phyloP scores from a whole-genome alignment of 2,329 filamentous ascomycete species.

The Colletotrichum sp. region DNA sequence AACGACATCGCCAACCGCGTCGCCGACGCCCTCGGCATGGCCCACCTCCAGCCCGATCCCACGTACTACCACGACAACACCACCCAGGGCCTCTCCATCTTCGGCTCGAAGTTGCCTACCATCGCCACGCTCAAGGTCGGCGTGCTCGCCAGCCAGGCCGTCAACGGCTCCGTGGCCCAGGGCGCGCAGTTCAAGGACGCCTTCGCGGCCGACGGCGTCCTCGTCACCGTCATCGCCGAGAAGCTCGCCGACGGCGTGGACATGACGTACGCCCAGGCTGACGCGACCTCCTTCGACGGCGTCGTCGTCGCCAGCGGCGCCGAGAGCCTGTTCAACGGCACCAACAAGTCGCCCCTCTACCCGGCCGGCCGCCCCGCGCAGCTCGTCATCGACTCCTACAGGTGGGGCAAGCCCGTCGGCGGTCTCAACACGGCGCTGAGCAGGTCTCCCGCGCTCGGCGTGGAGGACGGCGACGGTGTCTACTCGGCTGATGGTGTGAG shows the following conservation, averaged over 20 bases:
- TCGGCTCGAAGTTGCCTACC: slow-evolving; percentile 60
- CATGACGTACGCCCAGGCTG: slow-evolving; percentile 68
- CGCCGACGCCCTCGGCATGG: slow-evolving; percentile 63
- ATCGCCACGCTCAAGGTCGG: slow-evolving; percentile 70
- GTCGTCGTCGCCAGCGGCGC: slow-evolving; percentile 65
- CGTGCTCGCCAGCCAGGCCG: slow-evolving; percentile 57
- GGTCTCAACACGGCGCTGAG: slow-evolving; percentile 52
- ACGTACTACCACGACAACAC: slow-evolving; percentile 74
- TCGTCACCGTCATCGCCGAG: slow-evolving; percentile 67
- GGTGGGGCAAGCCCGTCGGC: slow-evolving; percentile 74
- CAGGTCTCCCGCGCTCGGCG: slow-evolving; percentile 31
- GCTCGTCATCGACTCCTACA: slow-evolving; percentile 67
- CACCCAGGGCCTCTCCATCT: slow-evolving; percentile 65
- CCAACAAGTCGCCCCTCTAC: slow-evolving; percentile 58
- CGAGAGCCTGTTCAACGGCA: slow-evolving; percentile 53
- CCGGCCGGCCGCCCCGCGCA: slow-evolving; percentile 67
- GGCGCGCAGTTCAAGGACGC: slow-evolving; percentile 54
- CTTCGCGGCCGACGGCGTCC: slow-evolving; percentile 57
- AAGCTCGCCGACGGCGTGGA: slow-evolving; percentile 58
- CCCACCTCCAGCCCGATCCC: slow-evolving; percentile 62
- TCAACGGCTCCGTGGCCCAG: slow-evolving; percentile 48
- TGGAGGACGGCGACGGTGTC: slow-evolving; percentile 48
- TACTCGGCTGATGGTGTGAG: slow-evolving; percentile 38
- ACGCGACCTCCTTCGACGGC: slow-evolving; percentile 67
- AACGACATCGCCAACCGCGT: slow-evolving; percentile 72